Percentiles rank a stretch among this genome's conserved stretches.
Conservation (phyloP, 495 filamentous ascomycete genomes). For the Glonium stellatum region DNA sequence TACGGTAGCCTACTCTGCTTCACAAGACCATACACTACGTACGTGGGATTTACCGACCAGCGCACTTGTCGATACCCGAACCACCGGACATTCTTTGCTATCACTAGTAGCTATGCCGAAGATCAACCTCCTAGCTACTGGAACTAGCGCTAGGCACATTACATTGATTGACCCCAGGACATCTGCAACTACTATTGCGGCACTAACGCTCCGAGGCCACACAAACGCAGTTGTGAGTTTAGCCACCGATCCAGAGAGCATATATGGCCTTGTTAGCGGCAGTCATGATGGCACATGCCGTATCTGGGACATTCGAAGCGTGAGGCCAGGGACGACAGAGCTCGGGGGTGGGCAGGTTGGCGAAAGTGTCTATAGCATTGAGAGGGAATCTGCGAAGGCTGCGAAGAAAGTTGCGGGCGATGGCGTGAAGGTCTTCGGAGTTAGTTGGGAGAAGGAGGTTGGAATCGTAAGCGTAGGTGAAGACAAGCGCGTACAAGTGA, state of each 20-base stretch:
- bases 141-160: conserved; percentile 79
- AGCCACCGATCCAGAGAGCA: conserved; percentile 61
- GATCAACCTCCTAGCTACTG: conserved; percentile 69
- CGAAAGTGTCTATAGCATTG: conserved; percentile 73
- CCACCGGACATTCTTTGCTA: conserved; percentile 72
- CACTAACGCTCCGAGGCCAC: conserved; percentile 86
- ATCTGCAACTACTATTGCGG: conserved; percentile 61
- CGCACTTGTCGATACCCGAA: conserved; percentile 65
- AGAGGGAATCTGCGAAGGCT: conserved; percentile 53
- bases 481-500: conserved; percentile 89
- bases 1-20: conserved; percentile 82
- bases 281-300: conserved; percentile 84
- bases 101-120: conserved; percentile 63
- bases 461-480: conserved; percentile 90
- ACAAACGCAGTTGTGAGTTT: conserved; percentile 72
- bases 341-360: conserved; percentile 57
- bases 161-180: conserved; percentile 82
- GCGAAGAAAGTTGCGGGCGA: conserved; percentile 56
- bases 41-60: conserved; percentile 86
- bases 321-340: conserved; percentile 35
- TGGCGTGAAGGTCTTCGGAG: conserved; percentile 82
- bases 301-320: conserved; percentile 78
- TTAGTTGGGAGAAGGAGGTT: conserved; percentile 73
- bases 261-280: conserved; percentile 73
- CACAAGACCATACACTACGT: conserved; percentile 79